Percentiles rank a stretch among this genome's conserved stretches.
Evolutionary conservation across 495 filamentous ascomycete species (phyloP).

Genomic region (Penicillium bovifimosum): DNA sequence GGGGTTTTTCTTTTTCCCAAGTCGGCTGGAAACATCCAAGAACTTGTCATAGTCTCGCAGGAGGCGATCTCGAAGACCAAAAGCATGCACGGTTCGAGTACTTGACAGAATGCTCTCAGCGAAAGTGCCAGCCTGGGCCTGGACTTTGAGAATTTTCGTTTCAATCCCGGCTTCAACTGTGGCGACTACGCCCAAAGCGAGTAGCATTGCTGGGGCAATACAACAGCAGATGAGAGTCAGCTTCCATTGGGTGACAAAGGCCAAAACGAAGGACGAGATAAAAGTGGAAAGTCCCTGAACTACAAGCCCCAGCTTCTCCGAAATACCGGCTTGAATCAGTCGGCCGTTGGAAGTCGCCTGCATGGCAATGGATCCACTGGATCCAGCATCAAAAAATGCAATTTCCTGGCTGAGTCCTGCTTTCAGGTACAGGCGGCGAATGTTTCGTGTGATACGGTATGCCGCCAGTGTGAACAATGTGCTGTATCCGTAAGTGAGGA

Average conservation of each 20-base stretch:
- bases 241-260: constrained; percentile 70
- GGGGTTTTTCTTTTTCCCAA: constrained; percentile 56
- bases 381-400: constrained; percentile 73
- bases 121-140: constrained; percentile 68
- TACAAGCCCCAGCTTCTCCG: constrained; percentile 65
- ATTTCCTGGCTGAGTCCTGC: constrained; percentile 76
- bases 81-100: constrained; percentile 72
- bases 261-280: constrained; percentile 67
- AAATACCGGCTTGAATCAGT: constrained; percentile 67
- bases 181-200: constrained; percentile 49
- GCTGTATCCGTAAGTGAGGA: constrained; percentile 24
- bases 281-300: constrained; percentile 63
- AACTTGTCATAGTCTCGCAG: constrained; percentile 54
- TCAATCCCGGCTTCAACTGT: constrained; percentile 45
- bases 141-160: constrained; percentile 59
- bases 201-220: constrained; percentile 55
- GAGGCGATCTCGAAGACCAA: constrained; percentile 70
- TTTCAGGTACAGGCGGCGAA: constrained; percentile 64
- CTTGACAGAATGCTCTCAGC: constrained; percentile 80
- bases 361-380: constrained; percentile 74
- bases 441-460: constrained; percentile 67
- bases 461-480: constrained; percentile 26
- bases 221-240: constrained; percentile 65
- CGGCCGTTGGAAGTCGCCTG: constrained; percentile 69
- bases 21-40: constrained; percentile 55